Conservation (phyloP, 169 alveolate species). For the Hammondia hammondi region DNA sequence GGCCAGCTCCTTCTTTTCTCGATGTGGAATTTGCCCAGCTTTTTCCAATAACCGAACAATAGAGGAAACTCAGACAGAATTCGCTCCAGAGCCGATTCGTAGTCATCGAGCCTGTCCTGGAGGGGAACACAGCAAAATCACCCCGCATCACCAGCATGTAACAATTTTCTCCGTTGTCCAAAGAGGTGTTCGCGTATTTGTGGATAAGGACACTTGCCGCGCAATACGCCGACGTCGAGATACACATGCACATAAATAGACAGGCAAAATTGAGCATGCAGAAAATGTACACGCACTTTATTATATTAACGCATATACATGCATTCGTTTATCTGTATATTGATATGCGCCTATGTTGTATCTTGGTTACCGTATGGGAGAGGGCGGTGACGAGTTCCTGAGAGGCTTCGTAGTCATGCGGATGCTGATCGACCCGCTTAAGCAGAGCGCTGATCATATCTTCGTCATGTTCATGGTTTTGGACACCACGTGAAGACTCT, state of each 20-base stretch:
- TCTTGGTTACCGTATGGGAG: slow-evolving; percentile 26
- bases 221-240: too few species aligned
- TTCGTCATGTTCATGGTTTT: neutral
- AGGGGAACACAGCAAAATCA: neutral
- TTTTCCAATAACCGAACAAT: slow-evolving; percentile 71
- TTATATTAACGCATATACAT: neutral
- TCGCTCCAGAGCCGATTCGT: slow-evolving; percentile 55
- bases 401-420: slow-evolving; percentile 60
- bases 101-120: slow-evolving; percentile 62
- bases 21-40: slow-evolving; percentile 52
- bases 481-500: neutral
- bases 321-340: neutral
- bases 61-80: slow-evolving; percentile 68
- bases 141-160: neutral
- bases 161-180: too few species aligned
- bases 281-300: too few species aligned
- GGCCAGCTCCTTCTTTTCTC: slow-evolving; percentile 62
- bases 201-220: too few species aligned
- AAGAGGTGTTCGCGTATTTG: too few species aligned
- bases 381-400: slow-evolving; percentile 63
- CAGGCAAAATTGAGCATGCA: too few species aligned
- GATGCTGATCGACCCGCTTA: slow-evolving; percentile 51
- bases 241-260: too few species aligned
- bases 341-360: too few species aligned
- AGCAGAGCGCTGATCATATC: slow-evolving; percentile 42